phyloP scores from a whole-genome alignment of 257 asterid species.

The Osmanthus fragrans region DNA sequence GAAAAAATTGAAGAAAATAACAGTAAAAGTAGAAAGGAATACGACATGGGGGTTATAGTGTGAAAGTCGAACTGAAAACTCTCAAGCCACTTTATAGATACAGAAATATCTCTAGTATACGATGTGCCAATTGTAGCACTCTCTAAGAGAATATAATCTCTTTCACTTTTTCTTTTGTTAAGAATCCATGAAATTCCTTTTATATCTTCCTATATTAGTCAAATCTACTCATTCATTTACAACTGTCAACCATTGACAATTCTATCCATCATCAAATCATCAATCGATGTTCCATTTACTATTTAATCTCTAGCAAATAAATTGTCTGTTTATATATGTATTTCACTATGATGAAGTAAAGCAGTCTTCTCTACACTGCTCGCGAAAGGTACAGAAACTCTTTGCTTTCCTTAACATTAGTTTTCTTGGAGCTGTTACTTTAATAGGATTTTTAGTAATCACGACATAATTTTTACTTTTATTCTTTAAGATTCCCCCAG shows the following conservation, averaged over 20 bases:
- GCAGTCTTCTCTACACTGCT: background rate
- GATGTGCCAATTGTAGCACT: background rate
- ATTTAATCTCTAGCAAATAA: background rate
- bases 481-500: background rate
- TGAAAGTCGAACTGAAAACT: background rate
- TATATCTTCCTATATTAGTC: background rate
- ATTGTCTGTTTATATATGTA: background rate
- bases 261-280: background rate
- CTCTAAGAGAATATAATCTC: background rate
- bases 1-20: background rate
- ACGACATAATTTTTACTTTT: background rate
- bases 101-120: background rate
- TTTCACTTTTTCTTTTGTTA: background rate
- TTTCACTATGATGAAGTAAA: background rate
- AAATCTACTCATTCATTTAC: slow-evolving; percentile 2
- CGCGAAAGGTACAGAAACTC: background rate
- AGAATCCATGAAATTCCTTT: background rate
- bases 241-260: background rate
- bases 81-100: background rate
- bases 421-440: background rate
- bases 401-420: background rate
- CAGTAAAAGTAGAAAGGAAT: background rate
- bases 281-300: background rate
- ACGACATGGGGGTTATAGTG: background rate
- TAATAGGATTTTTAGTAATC: no score